phyloP scores from a whole-genome alignment of 257 asterid species.

The Solanum appendiculatum region DNA sequence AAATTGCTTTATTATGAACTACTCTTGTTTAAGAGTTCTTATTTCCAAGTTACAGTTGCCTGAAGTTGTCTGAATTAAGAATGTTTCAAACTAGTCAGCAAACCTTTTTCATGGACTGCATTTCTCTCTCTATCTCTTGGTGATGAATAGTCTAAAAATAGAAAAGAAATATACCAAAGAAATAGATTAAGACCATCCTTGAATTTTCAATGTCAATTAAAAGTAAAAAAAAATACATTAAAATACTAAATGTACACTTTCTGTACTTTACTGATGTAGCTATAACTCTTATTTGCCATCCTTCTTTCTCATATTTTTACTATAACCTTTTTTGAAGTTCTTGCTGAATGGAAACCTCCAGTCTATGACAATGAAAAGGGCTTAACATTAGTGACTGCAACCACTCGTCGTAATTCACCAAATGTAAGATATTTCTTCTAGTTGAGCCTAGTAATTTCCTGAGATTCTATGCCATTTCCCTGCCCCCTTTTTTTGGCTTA shows the following conservation, averaged over 20 bases:
- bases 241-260: not conserved
- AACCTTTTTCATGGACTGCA: not conserved
- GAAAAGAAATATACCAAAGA: not conserved
- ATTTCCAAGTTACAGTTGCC: not conserved
- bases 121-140: not conserved
- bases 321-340: constrained; percentile 35
- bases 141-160: not conserved
- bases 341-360: constrained; percentile 97
- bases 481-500: not conserved
- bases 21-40: not conserved
- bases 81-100: not conserved
- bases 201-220: not conserved
- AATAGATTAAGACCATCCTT: not conserved
- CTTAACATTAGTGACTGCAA: constrained; percentile 73
- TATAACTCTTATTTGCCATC: not conserved
- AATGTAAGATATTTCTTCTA: constrained; percentile 43
- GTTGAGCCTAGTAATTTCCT: not conserved
- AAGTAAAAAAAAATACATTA: not conserved
- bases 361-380: constrained; percentile 76
- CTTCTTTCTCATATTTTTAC: constrained; percentile 1
- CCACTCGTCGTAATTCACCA: constrained; percentile 95
- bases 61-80: not conserved
- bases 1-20: not conserved
- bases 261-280: not conserved
- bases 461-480: not conserved